Evolutionary conservation across 1,284 basidiomycete species (phyloP).

Genomic region (Trametes pubescens): DNA sequence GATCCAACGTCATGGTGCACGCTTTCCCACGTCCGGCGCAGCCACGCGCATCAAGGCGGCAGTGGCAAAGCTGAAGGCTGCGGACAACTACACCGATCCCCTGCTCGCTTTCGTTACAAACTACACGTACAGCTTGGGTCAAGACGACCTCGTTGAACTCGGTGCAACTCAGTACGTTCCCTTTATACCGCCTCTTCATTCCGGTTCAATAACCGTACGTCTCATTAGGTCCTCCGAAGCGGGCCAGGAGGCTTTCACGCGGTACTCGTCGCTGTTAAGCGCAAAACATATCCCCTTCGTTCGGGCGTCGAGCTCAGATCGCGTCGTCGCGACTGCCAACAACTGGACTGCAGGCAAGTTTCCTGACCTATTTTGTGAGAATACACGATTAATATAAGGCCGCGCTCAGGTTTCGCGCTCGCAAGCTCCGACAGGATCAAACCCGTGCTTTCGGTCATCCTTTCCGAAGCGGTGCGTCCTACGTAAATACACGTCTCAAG

Average conservation of each 20-base stretch:
- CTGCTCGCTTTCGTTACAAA: constrained; percentile 66
- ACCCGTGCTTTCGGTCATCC: constrained; percentile 59
- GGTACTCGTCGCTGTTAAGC: constrained; percentile 61
- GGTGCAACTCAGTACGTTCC: constrained; percentile 74
- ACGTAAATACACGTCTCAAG: neutral
- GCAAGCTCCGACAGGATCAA: constrained; percentile 35
- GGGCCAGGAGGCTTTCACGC: constrained; percentile 55
- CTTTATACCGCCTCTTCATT: neutral
- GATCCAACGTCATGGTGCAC: constrained; percentile 88
- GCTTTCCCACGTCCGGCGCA: constrained; percentile 74
- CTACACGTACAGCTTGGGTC: constrained; percentile 70
- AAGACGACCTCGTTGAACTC: constrained; percentile 68
- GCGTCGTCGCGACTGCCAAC: constrained; percentile 72
- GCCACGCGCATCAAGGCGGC: constrained; percentile 56
- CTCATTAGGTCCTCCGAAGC: constrained; percentile 54
- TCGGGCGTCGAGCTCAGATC: constrained; percentile 63
- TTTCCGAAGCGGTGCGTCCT: constrained; percentile 57
- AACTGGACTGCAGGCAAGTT: constrained; percentile 75
- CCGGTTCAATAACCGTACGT: neutral
- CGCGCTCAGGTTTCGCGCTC: constrained; percentile 56
- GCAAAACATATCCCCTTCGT: constrained; percentile 65
- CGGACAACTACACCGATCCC: constrained; percentile 52
- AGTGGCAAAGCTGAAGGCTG: constrained; percentile 60
- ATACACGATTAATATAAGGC: neutral
- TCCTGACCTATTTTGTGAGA: no score